Evolutionary conservation across 257 asterid species (phyloP).

Genomic region (Hygrophila difformis): DNA sequence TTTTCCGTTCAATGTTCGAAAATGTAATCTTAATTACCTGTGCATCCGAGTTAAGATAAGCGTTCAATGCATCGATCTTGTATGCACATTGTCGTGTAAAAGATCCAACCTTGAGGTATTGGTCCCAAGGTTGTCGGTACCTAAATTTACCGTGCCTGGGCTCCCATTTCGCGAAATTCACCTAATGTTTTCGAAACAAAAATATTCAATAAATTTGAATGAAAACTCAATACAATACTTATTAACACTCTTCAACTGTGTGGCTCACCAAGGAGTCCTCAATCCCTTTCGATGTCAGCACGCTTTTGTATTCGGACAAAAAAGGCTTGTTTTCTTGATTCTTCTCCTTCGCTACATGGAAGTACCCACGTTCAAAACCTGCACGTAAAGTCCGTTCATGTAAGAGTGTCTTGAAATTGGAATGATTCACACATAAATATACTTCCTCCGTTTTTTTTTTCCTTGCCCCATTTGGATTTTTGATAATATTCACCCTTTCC

Average conservation of each 20-base stretch:
- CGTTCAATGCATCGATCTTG: constrained; percentile 42
- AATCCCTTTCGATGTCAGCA: constrained; percentile 40
- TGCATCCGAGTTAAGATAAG: constrained; percentile 31
- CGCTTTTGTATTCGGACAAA: constrained; percentile 29
- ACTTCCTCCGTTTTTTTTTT: too few species aligned
- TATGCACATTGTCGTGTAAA: constrained; percentile 45
- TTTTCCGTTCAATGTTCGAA: neutral
- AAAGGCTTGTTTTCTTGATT: constrained; percentile 17
- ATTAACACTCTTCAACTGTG: too few species aligned
- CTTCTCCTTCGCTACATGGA: constrained; percentile 19
- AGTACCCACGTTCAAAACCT: constrained; percentile 52
- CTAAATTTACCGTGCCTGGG: constrained; percentile 59
- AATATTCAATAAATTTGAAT: neutral
- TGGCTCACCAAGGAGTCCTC: constrained; percentile 48
- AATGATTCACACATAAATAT: too few species aligned
- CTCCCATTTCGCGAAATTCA: constrained; percentile 66
- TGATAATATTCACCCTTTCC: too few species aligned
- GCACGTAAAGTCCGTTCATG: neutral
- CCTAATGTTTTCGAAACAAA: constrained; percentile 21
- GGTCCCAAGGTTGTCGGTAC: constrained; percentile 61
- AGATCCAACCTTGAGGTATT: constrained; percentile 46
- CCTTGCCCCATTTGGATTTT: too few species aligned
- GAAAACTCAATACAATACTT: too few species aligned
- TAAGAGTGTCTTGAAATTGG: too few species aligned
- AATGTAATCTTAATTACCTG: constrained; percentile 22